Conservation (phyloP, 371 early-diverging fungal species). For the Capniomyces stellatus region DNA sequence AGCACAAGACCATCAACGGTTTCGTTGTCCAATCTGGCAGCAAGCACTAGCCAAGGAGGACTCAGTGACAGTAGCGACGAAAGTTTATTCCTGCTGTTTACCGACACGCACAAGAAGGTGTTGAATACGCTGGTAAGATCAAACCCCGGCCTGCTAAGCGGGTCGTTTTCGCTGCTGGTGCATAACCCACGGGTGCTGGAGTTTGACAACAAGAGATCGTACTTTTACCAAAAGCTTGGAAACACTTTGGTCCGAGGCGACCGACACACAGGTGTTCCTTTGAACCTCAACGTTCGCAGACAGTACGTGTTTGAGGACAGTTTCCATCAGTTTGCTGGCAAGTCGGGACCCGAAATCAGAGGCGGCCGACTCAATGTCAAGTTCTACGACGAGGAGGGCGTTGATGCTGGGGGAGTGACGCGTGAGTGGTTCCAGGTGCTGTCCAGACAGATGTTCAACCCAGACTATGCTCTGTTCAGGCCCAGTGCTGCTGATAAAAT, state of each 20-base stretch:
- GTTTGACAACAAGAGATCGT: constrained; percentile 97
- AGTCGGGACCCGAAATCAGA: constrained; percentile 81
- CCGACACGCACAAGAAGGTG: constrained; percentile 87
- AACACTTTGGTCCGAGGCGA: constrained; percentile 35
- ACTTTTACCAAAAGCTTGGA: constrained; percentile 75
- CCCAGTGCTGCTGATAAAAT: constrained; percentile 88
- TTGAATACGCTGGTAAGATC: constrained; percentile 93
- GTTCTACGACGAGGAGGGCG: constrained; percentile 94
- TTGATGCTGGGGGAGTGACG: constrained; percentile 97
- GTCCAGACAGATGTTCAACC: constrained; percentile 95
- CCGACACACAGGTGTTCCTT: constrained; percentile 44
- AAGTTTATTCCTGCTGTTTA: constrained; percentile 67
- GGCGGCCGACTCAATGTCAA: constrained; percentile 84
- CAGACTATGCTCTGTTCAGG: constrained; percentile 93
- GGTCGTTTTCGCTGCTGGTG: constrained; percentile 89
- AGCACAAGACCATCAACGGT: neutral
- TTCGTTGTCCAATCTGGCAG: neutral
- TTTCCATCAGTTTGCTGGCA: constrained; percentile 80
- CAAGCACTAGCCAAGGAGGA: constrained; percentile 9
- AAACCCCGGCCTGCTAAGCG: constrained; percentile 87
- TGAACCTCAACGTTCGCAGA: constrained; percentile 83
- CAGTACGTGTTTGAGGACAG: constrained; percentile 93
- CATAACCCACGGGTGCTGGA: constrained; percentile 93
- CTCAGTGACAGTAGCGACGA: constrained; percentile 25
- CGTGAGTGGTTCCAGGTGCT: constrained; percentile 97